Evolutionary conservation across 75 land plant species (phyloP), one percentile per base, ranked within the genome.

Genomic region (Chamaecyparis obtusa): DNA sequence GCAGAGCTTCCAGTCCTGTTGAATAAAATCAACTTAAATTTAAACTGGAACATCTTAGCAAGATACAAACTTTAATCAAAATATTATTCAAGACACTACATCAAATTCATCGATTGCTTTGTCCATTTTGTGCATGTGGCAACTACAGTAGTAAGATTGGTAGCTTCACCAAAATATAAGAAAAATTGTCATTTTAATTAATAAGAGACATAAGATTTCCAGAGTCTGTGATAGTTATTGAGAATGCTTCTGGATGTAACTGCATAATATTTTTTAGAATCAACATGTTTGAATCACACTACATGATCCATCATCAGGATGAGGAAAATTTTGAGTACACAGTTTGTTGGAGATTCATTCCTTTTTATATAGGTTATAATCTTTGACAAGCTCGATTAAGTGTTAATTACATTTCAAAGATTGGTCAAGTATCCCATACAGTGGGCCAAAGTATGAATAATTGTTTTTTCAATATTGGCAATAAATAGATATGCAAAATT

Each of bases 1-100:
- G 99, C 92, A 97, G 55, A 13, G 90, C 91, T 84, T 97, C 97
- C 87, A 97, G 83, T 67, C 99, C 99, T 97, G 96, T 48, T 11
- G 78, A 81, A n/a, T 44, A 41, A 46, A 80, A 44, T 46, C 21
- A 46, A 81, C 30, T 44, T 78, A 19, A 39, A 78, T 17, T 44
- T 27, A 10, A 30, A 46, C 7, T 81, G 51, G 2, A 27, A 10
- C 16, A 43, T 80, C 10, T 43, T 44, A 9, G n/a, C 5, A 43
- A 79, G 35, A 71, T 11, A 71, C 2, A 0, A 71, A 74, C 24
- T 7, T 10, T 11, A 3, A 30, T 74, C 36, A 74, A 74, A 74
- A 74, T 33, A 33, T 10, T 24, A 74, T 8, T 24, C 69, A 64
- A 64, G 69, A 64, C 80, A 77, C 7, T 77, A 30, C 3, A 37